Conservation (phyloP, 768 basidiomycete species). For the Suillus alpinus region DNA sequence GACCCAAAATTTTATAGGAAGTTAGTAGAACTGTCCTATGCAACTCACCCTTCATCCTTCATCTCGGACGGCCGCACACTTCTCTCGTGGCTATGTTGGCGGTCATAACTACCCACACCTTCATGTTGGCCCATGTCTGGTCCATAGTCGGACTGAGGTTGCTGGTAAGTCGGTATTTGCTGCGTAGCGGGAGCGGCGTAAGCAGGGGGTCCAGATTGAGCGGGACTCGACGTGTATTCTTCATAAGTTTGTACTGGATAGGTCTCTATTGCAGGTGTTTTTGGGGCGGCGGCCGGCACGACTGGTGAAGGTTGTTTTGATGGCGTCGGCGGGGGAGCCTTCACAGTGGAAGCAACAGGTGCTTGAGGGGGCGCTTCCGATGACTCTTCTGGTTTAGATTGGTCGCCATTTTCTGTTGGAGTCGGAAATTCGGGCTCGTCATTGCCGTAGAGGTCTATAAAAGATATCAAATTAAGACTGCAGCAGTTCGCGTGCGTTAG, state of each 20-base stretch:
- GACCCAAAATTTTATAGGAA: not conserved
- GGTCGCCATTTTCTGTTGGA: slow-evolving; percentile 38
- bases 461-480: not conserved
- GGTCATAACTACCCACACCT: slow-evolving; percentile 39
- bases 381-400: slow-evolving; percentile 23
- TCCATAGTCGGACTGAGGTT: slow-evolving; percentile 55
- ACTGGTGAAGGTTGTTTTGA: slow-evolving; percentile 16
- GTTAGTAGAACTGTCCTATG: not conserved
- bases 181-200: slow-evolving; percentile 50
- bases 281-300: slow-evolving; percentile 8
- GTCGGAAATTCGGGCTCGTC: slow-evolving; percentile 61
- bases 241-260: slow-evolving; percentile 12
- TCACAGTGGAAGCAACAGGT: slow-evolving; percentile 18
- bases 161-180: slow-evolving; percentile 78
- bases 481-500: not conserved
- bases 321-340: slow-evolving; percentile 16
- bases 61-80: slow-evolving; percentile 83
- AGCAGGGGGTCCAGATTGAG: slow-evolving; percentile 28
- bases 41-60: slow-evolving; percentile 97
- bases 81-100: slow-evolving; percentile 50
- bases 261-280: slow-evolving; percentile 11
- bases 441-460: slow-evolving; percentile 59
- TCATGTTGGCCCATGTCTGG: slow-evolving; percentile 19
- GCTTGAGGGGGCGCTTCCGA: slow-evolving; percentile 24
- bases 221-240: slow-evolving; percentile 8